Percentiles rank a stretch among this genome's conserved stretches.
Conservation (phyloP, 116 monocot genomes). For the Cymodocea nodosa region DNA sequence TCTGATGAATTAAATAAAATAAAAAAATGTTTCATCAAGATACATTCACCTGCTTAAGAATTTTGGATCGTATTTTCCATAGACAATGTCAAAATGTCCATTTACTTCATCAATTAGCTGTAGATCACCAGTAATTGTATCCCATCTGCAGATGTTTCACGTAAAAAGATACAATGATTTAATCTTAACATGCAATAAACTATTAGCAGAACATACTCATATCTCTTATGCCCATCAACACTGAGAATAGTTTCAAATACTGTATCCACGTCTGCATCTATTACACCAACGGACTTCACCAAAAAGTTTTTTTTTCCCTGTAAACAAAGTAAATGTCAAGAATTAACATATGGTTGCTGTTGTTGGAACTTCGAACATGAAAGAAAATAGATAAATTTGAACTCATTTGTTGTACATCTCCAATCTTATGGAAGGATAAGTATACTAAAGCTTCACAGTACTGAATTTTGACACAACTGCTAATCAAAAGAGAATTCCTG, state of each 20-base stretch:
- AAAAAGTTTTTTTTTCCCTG: slow-evolving; percentile 50
- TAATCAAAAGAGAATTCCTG: no score
- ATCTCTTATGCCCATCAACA: slow-evolving; percentile 62
- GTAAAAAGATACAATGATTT: slow-evolving; percentile 6
- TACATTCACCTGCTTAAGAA: slow-evolving; percentile 39
- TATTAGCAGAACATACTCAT: slow-evolving; percentile 55
- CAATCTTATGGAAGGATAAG: no score
- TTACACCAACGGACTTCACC: slow-evolving; percentile 79
- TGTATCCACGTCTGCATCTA: slow-evolving; percentile 65
- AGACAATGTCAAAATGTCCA: slow-evolving; percentile 91
- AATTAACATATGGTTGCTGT: neutral
- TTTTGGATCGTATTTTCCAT: slow-evolving; percentile 76
- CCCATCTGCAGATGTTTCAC: slow-evolving; percentile 59
- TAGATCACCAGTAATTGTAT: slow-evolving; percentile 69
- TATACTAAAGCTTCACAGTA: no score
- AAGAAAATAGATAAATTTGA: no score
- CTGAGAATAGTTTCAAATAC: slow-evolving; percentile 77
- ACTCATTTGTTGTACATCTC: no score
- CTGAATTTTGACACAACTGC: no score
- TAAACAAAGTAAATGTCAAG: neutral
- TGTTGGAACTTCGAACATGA: no score
- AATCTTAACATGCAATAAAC: neutral
- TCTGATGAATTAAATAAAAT: neutral
- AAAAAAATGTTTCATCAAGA: neutral
- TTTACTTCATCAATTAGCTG: slow-evolving; percentile 55